phyloP scores from a whole-genome alignment of 1,284 basidiomycete genomes.

The Ceratobasidium sp. region DNA sequence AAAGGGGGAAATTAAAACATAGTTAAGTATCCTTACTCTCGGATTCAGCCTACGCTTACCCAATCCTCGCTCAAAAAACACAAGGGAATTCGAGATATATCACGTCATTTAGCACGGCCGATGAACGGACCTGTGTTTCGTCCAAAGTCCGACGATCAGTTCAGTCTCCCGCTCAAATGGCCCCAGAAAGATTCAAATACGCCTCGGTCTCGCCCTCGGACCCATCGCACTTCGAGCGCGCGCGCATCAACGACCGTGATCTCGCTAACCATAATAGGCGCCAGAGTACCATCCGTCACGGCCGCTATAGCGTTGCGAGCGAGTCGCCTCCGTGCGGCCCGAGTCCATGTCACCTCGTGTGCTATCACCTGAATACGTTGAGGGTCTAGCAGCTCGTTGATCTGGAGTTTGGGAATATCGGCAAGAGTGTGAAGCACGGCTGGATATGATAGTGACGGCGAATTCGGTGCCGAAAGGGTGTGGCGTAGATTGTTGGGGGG shows the following conservation, averaged over 20 bases:
- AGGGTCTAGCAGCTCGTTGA: conserved; percentile 43
- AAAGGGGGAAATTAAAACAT: too few relatives aligned
- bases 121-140: too few relatives aligned
- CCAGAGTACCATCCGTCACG: conserved; percentile 49
- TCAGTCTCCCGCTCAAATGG: conserved; percentile 65
- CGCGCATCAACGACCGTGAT: conserved; percentile 32
- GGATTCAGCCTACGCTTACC: too few relatives aligned
- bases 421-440: not conserved
- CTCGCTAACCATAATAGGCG: conserved; percentile 48
- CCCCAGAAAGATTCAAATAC: conserved; percentile 79
- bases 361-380: conserved; percentile 33
- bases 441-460: conserved; percentile 50
- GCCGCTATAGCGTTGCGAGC: conserved; percentile 51
- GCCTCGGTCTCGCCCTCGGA: conserved; percentile 69
- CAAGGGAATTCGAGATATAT: too few relatives aligned
- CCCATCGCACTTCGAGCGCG: conserved; percentile 70
- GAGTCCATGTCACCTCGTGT: conserved; percentile 44
- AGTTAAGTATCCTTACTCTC: too few relatives aligned
- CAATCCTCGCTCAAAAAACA: too few relatives aligned
- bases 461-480: conserved; percentile 52
- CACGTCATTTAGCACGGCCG: too few relatives aligned
- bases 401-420: conserved; percentile 45
- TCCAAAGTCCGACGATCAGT: not conserved
- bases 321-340: conserved; percentile 37
- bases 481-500: conserved; percentile 67